A percentile compares a stretch with the other conserved stretches of the same genome.
phyloP scores from a whole-genome alignment of 495 filamentous ascomycete genomes.

The Friedmanniomyces simplex region DNA sequence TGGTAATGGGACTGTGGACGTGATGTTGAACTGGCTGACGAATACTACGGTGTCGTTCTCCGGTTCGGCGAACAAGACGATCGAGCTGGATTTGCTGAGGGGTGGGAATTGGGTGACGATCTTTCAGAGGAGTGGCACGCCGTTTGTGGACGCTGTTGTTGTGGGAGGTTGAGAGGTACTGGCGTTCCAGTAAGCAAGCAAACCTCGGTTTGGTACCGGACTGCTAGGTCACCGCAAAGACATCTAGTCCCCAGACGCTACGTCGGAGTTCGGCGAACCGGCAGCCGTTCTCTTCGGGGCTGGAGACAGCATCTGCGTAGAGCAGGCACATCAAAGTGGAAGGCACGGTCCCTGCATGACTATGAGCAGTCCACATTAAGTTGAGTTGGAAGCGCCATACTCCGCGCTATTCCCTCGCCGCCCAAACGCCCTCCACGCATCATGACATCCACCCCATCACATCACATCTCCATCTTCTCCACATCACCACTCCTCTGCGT shows the following conservation, averaged over 20 bases:
- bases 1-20: constrained; percentile 17
- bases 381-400: neutral
- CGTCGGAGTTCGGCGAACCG: no score
- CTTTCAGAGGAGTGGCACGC: constrained; percentile 14
- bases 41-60: constrained; percentile 14
- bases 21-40: constrained; percentile 15
- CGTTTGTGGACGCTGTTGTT: constrained; percentile 21
- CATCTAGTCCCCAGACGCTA: no score
- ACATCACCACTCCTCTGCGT: neutral
- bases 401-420: neutral
- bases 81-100: constrained; percentile 15
- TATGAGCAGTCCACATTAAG: neutral
- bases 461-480: neutral
- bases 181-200: neutral
- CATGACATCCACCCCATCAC: neutral
- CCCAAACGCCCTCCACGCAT: no score
- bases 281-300: no score
- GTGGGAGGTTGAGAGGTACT: neutral
- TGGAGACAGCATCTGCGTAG: no score
- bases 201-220: no score
- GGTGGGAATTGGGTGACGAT: constrained; percentile 22
- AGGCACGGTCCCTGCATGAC: no score
- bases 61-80: constrained; percentile 10
- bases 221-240: no score
- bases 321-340: no score